Conservation (phyloP, 495 filamentous ascomycete genomes). For the Penicillium verhagenii region DNA sequence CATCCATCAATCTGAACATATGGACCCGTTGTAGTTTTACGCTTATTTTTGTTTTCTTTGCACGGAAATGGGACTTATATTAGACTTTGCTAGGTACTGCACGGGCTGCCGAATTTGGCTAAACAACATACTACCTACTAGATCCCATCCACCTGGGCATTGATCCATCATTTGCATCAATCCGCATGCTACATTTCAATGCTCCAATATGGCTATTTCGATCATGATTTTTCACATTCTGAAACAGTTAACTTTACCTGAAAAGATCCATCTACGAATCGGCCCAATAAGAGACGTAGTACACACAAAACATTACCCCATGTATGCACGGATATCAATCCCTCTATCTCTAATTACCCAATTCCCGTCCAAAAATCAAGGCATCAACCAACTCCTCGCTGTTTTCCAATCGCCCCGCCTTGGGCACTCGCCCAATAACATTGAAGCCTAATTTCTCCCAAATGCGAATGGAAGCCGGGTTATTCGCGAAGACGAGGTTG, state of each 20-base stretch:
- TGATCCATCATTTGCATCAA: too few relatives aligned
- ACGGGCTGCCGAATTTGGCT: not conserved
- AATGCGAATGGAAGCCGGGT: conserved; percentile 87
- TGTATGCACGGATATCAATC: not conserved
- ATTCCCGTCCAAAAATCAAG: conserved; percentile 44
- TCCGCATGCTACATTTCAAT: too few relatives aligned
- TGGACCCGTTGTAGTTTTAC: conserved; percentile 24
- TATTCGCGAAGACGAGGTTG: conserved; percentile 98
- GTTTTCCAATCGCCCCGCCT: conserved; percentile 40
- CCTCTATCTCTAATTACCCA: conserved; percentile 19
- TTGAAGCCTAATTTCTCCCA: conserved; percentile 97
- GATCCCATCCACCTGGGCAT: not conserved
- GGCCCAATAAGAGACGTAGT: too few relatives aligned
- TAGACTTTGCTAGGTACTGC: not conserved
- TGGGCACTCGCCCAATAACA: conserved; percentile 78
- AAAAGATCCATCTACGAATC: too few relatives aligned
- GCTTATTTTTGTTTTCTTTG: not conserved
- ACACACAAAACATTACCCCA: not conserved
- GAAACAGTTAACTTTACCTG: too few relatives aligned
- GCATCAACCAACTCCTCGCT: conserved; percentile 47
- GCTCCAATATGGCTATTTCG: too few relatives aligned
- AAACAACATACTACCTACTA: too few relatives aligned
- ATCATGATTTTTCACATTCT: too few relatives aligned
- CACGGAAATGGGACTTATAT: conserved; percentile 2
- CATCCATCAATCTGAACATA: conserved; percentile 21